Evolutionary conservation across 495 filamentous ascomycete species (phyloP), one percentile per base, ranked within the genome.

Genomic region (Talaromyces ruber): DNA sequence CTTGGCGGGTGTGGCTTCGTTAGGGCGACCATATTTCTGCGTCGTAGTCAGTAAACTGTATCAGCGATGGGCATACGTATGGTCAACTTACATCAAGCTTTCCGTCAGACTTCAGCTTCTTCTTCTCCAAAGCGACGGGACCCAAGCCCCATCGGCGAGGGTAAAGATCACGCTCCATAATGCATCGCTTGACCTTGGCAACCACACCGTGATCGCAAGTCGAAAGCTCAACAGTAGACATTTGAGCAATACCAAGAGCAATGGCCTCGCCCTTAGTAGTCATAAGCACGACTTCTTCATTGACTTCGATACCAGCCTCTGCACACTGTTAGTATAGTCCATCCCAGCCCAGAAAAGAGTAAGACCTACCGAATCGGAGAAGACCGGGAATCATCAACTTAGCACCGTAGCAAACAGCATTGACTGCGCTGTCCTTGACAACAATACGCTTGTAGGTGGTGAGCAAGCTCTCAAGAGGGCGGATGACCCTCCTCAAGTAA

Each of bases 181-280:
- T 98, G 74, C 90, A 92, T 60, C 94, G 86, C 86, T 98, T 98
- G 71, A 98, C 87, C 80, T 96, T 97, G 58, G 95, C 94, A 52
- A 98, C 93, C 32, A 96, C 89, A 65, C 95, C 95, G 74, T 98
- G 95, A 71, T 96, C 91, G 74, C 92, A 96, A 52, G 89, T 90
- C 9, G 89, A 85, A 69, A 98, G 86, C 74, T 95, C 91, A 60
- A 93, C 90, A 2, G 92, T 92, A 14, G 89, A 93, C 93, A 98
- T 98, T 76, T 93, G 90, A 18, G 94, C 91, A 68, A 96, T 93
- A 68, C 88, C 94, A 43, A 98, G 82, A 54, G 94, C 94, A 66
- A 98, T 97, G 22, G 94, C 94, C 77, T 98, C 94, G 63, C 94
- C 94, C 82, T 98, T 98, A 62, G 93, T 97, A 29, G 93, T 97